Evolutionary conservation across 2,329 filamentous ascomycete genomes (phyloP), one percentile per base, ranked within the genome.

Genomic region (Epichloe festucae): DNA sequence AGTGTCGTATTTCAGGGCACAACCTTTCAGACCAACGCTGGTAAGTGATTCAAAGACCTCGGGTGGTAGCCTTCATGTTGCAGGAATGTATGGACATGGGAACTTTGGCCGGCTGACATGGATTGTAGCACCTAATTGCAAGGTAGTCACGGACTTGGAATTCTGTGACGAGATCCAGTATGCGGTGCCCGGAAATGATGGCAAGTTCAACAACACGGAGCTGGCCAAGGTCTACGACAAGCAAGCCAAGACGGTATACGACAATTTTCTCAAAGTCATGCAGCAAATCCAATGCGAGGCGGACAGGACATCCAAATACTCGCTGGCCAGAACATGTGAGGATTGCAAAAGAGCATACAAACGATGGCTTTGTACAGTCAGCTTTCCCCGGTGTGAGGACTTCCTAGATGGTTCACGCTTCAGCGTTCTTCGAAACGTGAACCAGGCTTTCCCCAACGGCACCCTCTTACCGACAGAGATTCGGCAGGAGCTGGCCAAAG

Each of bases 91-190:
- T 17, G 39, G n/a, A 41, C 17, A 31, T 27, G 41, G 41, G 4
- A 43, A 11, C 31, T 11, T 19, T 6, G 21, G 41, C n/a, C 17
- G 21, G 41, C 41, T 48, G 19, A 48, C 17, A 12, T 44, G 27
- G 38, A 27, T 15, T 54, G 56, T 59, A 81, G 87, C 86, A 53
- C 78, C 81, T 54, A 95, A 90, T 62, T 98, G 93, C 66, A 84
- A 85, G 54, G 76, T 98, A 41, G 76, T 97, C 45, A 90, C 84
- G 65, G 84, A 94, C 62, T 79, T 98, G n/a, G 74, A 82, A 0
- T 94, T 97, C 66, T 98, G 93, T 70, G 78, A 84, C 58, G 81
- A 91, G 59, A 85, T 91, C 46, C 88, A 91, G 48, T 96, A 96
- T 63, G 86, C 91, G 6, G 93, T 96, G 0, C 93, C 93, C 0